A percentile compares a stretch with the other conserved stretches of the same genome.
Evolutionary conservation across 202 grass and related monocot species (phyloP).

Genomic region (Eragrostis tef): DNA sequence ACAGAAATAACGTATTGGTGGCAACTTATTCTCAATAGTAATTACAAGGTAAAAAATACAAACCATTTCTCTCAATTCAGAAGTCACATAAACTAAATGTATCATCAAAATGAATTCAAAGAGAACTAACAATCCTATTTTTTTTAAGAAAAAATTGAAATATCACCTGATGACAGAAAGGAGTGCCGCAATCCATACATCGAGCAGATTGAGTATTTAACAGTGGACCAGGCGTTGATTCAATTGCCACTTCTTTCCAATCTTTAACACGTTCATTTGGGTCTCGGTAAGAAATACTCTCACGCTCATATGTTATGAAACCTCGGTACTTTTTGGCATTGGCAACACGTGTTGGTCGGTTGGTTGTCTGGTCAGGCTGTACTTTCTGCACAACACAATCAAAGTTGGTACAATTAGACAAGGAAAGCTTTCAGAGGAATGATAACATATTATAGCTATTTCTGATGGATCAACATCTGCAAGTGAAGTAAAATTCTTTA

Average conservation of each 20-base stretch:
- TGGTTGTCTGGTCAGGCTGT: conserved; percentile 28
- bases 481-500: not conserved
- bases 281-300: conserved; percentile 82
- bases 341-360: conserved; percentile 66
- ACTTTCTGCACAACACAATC: conserved; percentile 62
- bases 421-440: conserved; percentile 14
- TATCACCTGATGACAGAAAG: conserved; percentile 97
- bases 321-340: conserved; percentile 80
- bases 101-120: conserved; percentile 16
- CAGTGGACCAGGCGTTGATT: conserved; percentile 79
- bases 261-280: conserved; percentile 72
- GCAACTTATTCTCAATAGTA: not conserved
- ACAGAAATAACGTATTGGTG: not conserved
- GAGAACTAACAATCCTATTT: conserved; percentile 7
- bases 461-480: conserved; percentile 15
- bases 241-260: conserved; percentile 91
- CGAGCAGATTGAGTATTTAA: conserved; percentile 93
- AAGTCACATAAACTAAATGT: conserved; percentile 33
- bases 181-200: conserved; percentile 99
- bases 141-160: conserved; percentile 20
- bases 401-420: conserved; percentile 47
- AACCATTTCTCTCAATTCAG: conserved; percentile 17
- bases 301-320: conserved; percentile 86
- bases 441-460: conserved; percentile 34
- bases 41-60: not conserved